These are phyloP conservation scores for Penicillium sp. DNA, from an alignment of 2,329 filamentous ascomycete species.

Conservation along the genomic window DNA sequence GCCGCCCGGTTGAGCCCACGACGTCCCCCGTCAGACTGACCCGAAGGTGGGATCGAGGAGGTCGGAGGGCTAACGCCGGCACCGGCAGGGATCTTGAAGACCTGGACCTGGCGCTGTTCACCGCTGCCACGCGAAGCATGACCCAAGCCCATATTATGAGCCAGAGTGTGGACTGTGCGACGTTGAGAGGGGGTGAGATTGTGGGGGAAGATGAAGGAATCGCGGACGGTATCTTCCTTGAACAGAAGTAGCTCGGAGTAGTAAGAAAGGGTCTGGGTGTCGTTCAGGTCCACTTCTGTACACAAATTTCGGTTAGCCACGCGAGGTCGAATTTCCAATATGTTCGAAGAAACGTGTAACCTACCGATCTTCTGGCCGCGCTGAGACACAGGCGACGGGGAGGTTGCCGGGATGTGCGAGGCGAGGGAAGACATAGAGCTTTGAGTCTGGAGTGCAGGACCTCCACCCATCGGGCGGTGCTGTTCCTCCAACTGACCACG, in stretches of 20 bases:
- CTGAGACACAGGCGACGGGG: conserved; percentile 64
- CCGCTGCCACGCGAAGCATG: conserved; percentile 87
- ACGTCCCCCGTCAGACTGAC: conserved; percentile 72
- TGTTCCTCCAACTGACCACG: conserved; percentile 96
- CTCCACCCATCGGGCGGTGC: conserved; percentile 66
- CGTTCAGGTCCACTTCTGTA: conserved; percentile 79
- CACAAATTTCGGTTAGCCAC: conserved; percentile 1
- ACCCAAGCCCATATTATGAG: conserved; percentile 89
- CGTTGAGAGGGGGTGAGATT: conserved; percentile 78
- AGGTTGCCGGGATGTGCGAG: conserved; percentile 60
- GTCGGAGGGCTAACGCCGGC: conserved; percentile 59
- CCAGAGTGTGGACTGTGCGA: conserved; percentile 86
- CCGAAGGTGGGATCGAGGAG: conserved; percentile 58
- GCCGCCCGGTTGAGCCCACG: conserved; percentile 86
- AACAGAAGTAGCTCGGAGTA: conserved; percentile 90
- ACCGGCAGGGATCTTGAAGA: conserved; percentile 60
- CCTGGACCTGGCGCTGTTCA: conserved; percentile 83
- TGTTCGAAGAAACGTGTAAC: neutral
- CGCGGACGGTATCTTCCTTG: conserved; percentile 71
- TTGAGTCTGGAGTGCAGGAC: conserved; percentile 70
- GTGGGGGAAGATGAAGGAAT: conserved; percentile 78
- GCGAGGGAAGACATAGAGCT: conserved; percentile 78
- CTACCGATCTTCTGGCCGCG: conserved; percentile 41
- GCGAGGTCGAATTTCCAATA: conserved; percentile 10
- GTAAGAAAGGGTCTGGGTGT: conserved; percentile 78